Conservation (phyloP, 139 green algal species). For the Ettlia oleoabundans region DNA sequence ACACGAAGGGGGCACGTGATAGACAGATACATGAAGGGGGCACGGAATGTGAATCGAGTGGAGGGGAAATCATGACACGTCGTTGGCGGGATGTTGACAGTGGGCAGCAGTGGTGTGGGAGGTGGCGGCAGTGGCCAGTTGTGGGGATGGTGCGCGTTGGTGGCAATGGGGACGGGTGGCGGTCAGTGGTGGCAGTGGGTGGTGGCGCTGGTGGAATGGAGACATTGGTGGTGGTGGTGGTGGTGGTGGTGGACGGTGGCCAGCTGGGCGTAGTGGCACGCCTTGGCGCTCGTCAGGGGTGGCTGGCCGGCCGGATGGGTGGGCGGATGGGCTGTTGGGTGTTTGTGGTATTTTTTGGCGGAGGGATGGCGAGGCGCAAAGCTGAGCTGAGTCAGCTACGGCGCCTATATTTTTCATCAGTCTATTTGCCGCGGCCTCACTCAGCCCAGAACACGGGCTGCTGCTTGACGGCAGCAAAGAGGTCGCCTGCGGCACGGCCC, state of each 20-base stretch:
- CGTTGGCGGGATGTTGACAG: too few relatives aligned
- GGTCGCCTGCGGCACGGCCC: not conserved
- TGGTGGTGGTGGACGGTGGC: not conserved
- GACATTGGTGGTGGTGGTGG: not conserved
- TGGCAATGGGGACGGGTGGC: too few relatives aligned
- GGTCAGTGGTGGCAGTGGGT: not conserved
- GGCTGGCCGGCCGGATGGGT: conserved; percentile 17
- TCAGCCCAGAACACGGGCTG: not conserved
- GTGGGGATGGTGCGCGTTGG: too few relatives aligned
- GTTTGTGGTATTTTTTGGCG: not conserved
- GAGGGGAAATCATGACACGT: too few relatives aligned
- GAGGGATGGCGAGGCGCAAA: not conserved
- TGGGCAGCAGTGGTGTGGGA: too few relatives aligned
- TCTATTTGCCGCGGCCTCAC: not conserved
- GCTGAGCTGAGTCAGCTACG: not conserved
- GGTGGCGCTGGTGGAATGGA: not conserved
- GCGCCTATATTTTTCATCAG: not conserved
- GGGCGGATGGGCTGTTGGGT: not conserved
- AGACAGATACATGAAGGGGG: too few relatives aligned
- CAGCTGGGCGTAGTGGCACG: not conserved
- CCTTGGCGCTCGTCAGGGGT: not conserved
- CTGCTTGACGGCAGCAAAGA: conserved; percentile 8
- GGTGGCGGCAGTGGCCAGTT: too few relatives aligned
- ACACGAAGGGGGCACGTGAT: too few relatives aligned
- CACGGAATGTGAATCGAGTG: too few relatives aligned